Evolutionary conservation across 345 rosid species (phyloP), one percentile per base, ranked within the genome.

Genomic region (Heritiera fomes): DNA sequence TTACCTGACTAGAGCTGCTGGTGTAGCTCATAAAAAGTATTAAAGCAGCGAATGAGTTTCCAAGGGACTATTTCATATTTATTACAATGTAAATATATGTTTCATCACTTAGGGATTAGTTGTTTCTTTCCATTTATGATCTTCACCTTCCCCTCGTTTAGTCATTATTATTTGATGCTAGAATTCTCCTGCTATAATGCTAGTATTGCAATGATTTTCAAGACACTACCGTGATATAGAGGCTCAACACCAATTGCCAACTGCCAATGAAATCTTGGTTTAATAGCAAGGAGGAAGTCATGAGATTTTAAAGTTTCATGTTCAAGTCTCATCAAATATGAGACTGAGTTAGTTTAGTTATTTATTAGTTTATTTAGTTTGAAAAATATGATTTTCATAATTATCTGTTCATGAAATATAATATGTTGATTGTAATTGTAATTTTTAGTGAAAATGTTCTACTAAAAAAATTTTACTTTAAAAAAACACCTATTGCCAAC

Each of bases 211-310:
- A 23, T 47, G 80, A 15, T 43, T 72, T 23, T 47, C 74, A 4
- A 70, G 20, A 13, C 40, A 45, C 50, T 13, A 23, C 43, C 3
- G 10, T 52, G 50, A 40, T 11, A 15, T 30, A 62, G 72, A 71
- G 12, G 55, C 56, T 50, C 18, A 79, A 20, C 77, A 52, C 34
- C 78, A 32, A 46, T 8, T 41, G 46, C 62, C 71, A 15, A 55
- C 63, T 23, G 28, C 28, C 28, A 23, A 0, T 0, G 28, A 23
- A 23, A 0, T 0, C 28, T 23, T 23, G 28, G 28, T 23, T 23
- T 23, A 23, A 23, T 23, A 23, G 28, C 28, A 23, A 0, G 28
- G 28, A 23, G 0, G 28, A 23, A 23, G 28, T 23, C 28, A 0
- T 23, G 28, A 23, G 28, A 23, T 0, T 23, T 23, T 23, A 23